These are phyloP conservation scores for Botrytis cinerea DNA, from an alignment of 2,329 filamentous ascomycete species.

Conservation along the genomic window DNA sequence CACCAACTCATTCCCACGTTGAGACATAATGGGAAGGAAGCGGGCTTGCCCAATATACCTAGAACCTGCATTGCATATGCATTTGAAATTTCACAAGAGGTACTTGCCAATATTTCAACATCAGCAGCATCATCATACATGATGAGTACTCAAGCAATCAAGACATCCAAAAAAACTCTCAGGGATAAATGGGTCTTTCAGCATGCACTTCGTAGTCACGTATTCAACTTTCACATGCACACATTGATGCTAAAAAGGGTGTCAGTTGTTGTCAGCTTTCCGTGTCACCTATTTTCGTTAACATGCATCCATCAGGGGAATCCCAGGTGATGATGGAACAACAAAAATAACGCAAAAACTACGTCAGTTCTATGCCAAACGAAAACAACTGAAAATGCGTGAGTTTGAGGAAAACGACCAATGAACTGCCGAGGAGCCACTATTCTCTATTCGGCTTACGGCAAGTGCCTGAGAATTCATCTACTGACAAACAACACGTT, in stretches of 20 bases:
- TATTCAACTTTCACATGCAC: neutral
- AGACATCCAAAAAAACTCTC: neutral
- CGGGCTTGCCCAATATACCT: neutral
- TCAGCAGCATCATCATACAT: conserved; percentile 13
- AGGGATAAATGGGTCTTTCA: neutral
- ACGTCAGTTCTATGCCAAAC: neutral
- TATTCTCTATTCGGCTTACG: neutral
- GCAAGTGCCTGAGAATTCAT: neutral
- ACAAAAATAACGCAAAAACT: neutral
- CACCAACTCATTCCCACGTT: neutral
- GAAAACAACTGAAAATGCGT: neutral
- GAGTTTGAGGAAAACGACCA: neutral
- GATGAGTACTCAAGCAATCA: conserved; percentile 3
- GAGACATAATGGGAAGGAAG: neutral
- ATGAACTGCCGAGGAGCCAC: neutral
- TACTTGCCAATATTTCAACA: neutral
- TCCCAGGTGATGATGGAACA: neutral
- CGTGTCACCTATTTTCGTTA: conserved; percentile 8
- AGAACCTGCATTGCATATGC: conserved; percentile 15
- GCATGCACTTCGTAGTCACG: neutral
- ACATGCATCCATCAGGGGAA: conserved; percentile 8
- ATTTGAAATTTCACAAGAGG: neutral
- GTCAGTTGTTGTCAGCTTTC: conserved; percentile 10
- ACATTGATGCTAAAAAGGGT: neutral
- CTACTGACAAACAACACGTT: neutral